Base-by-base conservation (phyloP, 176 grass and related monocot species). In the Carex cristatella region DNA sequence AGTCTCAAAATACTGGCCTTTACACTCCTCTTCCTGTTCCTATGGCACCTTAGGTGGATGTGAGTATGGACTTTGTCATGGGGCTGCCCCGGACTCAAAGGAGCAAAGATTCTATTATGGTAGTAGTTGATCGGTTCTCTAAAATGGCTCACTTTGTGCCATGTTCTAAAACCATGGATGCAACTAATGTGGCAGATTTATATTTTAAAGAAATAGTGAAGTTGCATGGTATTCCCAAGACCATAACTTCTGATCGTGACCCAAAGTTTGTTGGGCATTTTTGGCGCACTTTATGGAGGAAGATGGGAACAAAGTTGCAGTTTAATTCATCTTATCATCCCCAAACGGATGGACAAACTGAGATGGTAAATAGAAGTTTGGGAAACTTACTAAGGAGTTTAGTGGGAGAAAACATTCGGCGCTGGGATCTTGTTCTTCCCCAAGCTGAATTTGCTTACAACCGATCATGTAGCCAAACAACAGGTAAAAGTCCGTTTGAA, bases 131-230 rank as follows among this genome's bases (percentile, higher is more conserved):
- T 19, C 5, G 69, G 33, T 85, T 85, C 2, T 76, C 28, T 30
- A 62, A 85, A 38, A 61, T 85, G 83, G 10, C 67, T 12, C 12
- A 15, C 14, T 85, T 85, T 75, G 23, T 76, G 44, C 49, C 49
- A 8, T 85, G 48, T 27, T 38, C 19, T 10, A 85, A 51, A 16
- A 79, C 53, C 2, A 73, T 33, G 13, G 48, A 85, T 85, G 49
- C 48, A 7, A 49, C 65, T 2, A 40, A 85, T 15, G 1, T 86
- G 7, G 51, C 16, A 7, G 7, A 86, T 33, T 64, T 86, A 0
- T 79, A 49, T 61, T 79, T 86, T 16, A 63, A 48, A 18, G 53
- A 79, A 13, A 66, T 79, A 44, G 84, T 86, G 18, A 77, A 35
- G n/a, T 64, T 79, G 2, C 56, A 86, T 32, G 71, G 56, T 4